Evolutionary conservation across 139 green algal genomes (phyloP), one percentile per base, ranked within the genome.

Genomic region (Chlamydomonas schloesseri): DNA sequence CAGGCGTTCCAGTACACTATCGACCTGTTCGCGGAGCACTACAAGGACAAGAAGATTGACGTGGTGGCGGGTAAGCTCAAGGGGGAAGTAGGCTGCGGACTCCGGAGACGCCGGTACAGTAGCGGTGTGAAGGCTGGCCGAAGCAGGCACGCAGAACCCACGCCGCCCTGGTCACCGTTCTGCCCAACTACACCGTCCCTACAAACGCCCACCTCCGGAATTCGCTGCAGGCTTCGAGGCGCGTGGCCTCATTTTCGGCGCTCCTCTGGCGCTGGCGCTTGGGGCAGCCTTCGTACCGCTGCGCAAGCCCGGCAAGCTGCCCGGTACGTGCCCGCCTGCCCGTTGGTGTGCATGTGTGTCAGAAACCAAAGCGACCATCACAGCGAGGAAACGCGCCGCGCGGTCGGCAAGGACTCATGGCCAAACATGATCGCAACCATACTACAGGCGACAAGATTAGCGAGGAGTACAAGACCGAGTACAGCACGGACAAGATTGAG

Each of bases 151-250:
- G n/a, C n/a, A n/a, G n/a, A n/a, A n/a, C n/a, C n/a, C n/a, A n/a
- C n/a, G n/a, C n/a, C n/a, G n/a, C n/a, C n/a, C n/a, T n/a, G n/a
- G n/a, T n/a, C n/a, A n/a, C n/a, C n/a, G n/a, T n/a, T n/a, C n/a
- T n/a, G n/a, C n/a, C n/a, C n/a, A n/a, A n/a, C n/a, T n/a, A n/a
- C n/a, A n/a, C n/a, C n/a, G n/a, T n/a, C n/a, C n/a, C n/a, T n/a
- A n/a, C n/a, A n/a, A n/a, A n/a, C n/a, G n/a, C n/a, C n/a, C n/a
- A n/a, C n/a, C n/a, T n/a, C n/a, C n/a, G n/a, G n/a, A n/a, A n/a
- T n/a, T n/a, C n/a, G n/a, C n/a, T 82, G 81, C 93, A 98, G 98
- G 98, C 26, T 99, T 99, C 86, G 98, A 99, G 91, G 97, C 98
- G 0, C 91, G 98, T 11, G 98, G 98, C 3, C 95, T 99, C 28